Base-by-base conservation (phyloP, 257 asterid genomes). In the Solanum chiquidenum region DNA sequence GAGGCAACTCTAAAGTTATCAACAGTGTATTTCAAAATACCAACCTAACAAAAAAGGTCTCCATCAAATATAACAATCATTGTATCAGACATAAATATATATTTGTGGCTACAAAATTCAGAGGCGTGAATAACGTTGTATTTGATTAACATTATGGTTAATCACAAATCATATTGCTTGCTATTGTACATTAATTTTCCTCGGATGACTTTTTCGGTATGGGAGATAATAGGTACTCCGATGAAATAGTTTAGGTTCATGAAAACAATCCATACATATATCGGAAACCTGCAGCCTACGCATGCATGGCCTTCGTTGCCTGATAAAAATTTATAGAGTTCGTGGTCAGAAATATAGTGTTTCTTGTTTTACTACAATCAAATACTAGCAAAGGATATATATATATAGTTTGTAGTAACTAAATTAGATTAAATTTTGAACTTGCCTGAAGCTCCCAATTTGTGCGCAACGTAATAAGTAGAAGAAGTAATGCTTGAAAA, bases 391-490 rank as follows among this genome's bases (percentile, higher is more conserved):
- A 62, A 31, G 23, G 29, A 60, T 83, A 40, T 33, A 64, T n/a
- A 64, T 83, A 40, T 33, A 64, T n/a, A 64, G 16, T 13, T 23
- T 33, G 74, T 25, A 34, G 74, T 25, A 34, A 60, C 7, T 83
- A 60, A 79, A 46, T 46, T 46, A 79, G 25, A 79, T 44, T 13
- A 42, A 13, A 77, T 6, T 79, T 42, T 42, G 12, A 38, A 77
- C 62, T 71, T 87, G 87, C 92, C 34, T 90, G 86, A 74, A 89
- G 58, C 29, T 90, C 89, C 92, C 92, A 90, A 42, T 90, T 86
- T 37, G 90, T 89, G 44, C 77, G 34, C 62, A 83, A 13, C 38
- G 90, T 84, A 40, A 89, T 86, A 21, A 68, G 86, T 38, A 87
- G 83, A 66, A 90, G 90, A 42, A 86, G 27, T 21, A 86, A 37